A percentile compares a stretch with the other conserved stretches of the same genome.
Conservation (phyloP, 2,329 filamentous ascomycete species). For the Didymellaceae sp. region DNA sequence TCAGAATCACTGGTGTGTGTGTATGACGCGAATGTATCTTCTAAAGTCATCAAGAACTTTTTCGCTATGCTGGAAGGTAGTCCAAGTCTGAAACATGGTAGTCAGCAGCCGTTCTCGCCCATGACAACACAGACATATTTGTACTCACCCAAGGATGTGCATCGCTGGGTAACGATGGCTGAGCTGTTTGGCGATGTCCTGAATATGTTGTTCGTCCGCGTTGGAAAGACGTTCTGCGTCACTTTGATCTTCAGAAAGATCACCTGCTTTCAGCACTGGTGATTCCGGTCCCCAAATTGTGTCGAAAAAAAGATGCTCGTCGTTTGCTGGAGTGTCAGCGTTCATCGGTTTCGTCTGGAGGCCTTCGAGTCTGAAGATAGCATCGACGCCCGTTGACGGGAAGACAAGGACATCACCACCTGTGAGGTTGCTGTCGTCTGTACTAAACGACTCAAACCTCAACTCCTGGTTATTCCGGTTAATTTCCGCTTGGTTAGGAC, state of each 20-base stretch:
- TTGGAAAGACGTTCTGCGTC: no score
- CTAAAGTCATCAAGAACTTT: no score
- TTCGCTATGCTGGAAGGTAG: no score
- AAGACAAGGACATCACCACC: constrained; percentile 1
- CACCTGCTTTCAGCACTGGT: no score
- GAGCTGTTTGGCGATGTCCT: not conserved
- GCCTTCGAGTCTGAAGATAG: constrained; percentile 14
- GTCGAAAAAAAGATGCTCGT: constrained; percentile 17
- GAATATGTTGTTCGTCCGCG: no score
- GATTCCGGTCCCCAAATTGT: constrained; percentile 10
- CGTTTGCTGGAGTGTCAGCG: not conserved
- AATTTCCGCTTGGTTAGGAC: constrained; percentile 6
- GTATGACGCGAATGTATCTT: no score
- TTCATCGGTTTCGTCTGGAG: constrained; percentile 8
- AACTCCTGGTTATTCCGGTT: not conserved
- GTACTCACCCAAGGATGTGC: constrained; percentile 4
- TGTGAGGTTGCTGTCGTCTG: not conserved
- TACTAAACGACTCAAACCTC: not conserved
- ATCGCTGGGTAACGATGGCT: constrained; percentile 6
- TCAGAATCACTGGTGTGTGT: no score
- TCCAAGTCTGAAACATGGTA: no score
- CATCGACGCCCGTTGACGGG: not conserved
- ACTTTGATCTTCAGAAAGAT: no score
- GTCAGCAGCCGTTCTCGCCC: no score
- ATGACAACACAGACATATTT: not conserved